Evolutionary conservation across 208 protist species (phyloP), one percentile per base, ranked within the genome.

Genomic region (Strigomonas culicis): DNA sequence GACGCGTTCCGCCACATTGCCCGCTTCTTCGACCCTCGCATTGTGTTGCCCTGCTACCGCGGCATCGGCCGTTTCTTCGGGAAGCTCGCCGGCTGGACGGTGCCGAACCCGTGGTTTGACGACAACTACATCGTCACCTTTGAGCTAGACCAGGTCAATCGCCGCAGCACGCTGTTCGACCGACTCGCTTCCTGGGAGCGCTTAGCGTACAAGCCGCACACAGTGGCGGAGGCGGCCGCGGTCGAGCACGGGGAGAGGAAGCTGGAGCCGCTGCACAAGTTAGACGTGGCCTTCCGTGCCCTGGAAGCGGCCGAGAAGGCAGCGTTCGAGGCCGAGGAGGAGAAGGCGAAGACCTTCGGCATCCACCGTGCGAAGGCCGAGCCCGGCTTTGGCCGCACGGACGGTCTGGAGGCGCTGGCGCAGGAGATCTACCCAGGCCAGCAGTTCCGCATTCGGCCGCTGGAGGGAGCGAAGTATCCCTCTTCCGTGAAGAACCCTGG

Each of bases 391-490:
- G 90, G 90, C 63, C 90, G 87, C 62, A 84, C 74, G 2, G 90
- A 96, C 66, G 90, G 90, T 61, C 77, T 96, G 44, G 90, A 96
- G 75, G 82, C 84, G 4, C 84, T 96, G 28, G 90, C 87, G 19
- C 90, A 96, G 70, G 90, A 96, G 57, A 96, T 96, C 39, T 96
- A 96, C 76, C 90, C 90, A 4, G 90, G 87, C 61, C 90, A 96
- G 71, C 90, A 96, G 66, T 96, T 96, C 79, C 90, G 90, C 65
- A 84, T 88, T 24, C 69, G 76, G 36, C 90, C 90, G 27, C 68
- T 96, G 47, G 80, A 94, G 57, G 87, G 80, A n/a, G 90, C 90
- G 43, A 90, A 89, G 72, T 96, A 96, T 72, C 87, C 87, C 21
- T 79, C 79, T 0, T 88, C 69, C 39, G 90, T 96, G 47, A 90